These are phyloP conservation scores for Metroxylon sagu DNA, from an alignment of 176 grass and related monocot species.

Conservation along the genomic window DNA sequence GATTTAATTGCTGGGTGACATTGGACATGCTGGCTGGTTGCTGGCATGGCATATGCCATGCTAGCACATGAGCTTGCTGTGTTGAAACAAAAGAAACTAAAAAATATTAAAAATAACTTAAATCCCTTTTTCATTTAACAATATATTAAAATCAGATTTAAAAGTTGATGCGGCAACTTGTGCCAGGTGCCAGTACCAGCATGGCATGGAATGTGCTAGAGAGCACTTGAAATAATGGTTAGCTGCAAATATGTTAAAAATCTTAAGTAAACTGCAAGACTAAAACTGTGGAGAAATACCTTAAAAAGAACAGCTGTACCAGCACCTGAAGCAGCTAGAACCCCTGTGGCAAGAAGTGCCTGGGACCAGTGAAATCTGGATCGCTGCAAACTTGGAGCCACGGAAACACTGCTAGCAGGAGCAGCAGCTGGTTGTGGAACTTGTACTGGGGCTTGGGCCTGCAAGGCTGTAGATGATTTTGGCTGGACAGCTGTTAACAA, in stretches of 20 bases:
- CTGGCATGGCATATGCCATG: too few relatives aligned
- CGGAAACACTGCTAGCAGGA: neutral
- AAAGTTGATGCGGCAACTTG: too few relatives aligned
- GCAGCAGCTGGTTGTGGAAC: neutral
- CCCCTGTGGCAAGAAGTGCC: slow-evolving; percentile 19
- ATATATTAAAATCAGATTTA: too few relatives aligned
- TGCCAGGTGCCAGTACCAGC: too few relatives aligned
- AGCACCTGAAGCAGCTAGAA: slow-evolving; percentile 12
- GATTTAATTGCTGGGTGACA: too few relatives aligned
- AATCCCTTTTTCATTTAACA: too few relatives aligned
- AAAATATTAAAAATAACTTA: too few relatives aligned
- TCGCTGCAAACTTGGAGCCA: neutral
- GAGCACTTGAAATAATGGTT: neutral
- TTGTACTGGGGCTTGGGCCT: slow-evolving; percentile 8
- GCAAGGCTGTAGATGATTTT: neutral
- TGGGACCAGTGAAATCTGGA: slow-evolving; percentile 12
- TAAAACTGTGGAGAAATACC: neutral
- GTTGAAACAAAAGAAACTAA: too few relatives aligned
- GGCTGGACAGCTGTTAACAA: neutral
- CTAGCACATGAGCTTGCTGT: too few relatives aligned
- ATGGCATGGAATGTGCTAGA: too few relatives aligned
- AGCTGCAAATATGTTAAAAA: neutral
- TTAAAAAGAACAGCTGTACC: slow-evolving; percentile 12
- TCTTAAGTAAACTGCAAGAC: too few relatives aligned
- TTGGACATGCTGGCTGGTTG: too few relatives aligned